Evolutionary conservation across 345 rosid genomes (phyloP).

Genomic region (Odontarrhena argentea): DNA sequence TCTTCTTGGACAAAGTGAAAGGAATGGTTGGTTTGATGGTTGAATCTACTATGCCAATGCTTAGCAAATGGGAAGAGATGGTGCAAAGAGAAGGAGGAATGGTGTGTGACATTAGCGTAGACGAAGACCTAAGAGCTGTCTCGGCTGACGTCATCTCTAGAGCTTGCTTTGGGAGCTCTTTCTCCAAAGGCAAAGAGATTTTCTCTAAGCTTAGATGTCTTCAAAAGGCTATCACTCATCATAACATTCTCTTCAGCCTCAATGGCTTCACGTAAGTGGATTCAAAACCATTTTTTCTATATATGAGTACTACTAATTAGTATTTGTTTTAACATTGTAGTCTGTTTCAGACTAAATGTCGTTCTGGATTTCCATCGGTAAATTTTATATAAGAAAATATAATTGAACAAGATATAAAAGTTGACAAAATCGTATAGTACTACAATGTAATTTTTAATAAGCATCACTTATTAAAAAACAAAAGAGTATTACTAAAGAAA

Average conservation of each 20-base stretch:
- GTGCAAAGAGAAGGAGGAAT: constrained; percentile 36
- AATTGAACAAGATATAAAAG: no score
- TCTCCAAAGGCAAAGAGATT: constrained; percentile 56
- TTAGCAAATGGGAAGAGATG: constrained; percentile 57
- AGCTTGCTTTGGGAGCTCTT: constrained; percentile 64
- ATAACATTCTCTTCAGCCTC: constrained; percentile 42
- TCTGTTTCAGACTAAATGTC: no score
- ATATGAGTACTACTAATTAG: no score
- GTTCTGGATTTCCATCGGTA: no score
- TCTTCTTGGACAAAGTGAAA: constrained; percentile 75
- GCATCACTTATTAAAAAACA: no score
- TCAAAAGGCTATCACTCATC: constrained; percentile 50
- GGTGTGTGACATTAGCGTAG: constrained; percentile 52
- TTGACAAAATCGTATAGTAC: no score
- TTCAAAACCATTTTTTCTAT: background rate
- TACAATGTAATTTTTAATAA: no score
- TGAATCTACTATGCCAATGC: constrained; percentile 49
- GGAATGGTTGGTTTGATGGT: constrained; percentile 74
- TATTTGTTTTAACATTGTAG: no score
- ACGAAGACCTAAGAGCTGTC: constrained; percentile 49
- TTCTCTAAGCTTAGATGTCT: constrained; percentile 59
- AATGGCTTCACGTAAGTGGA: constrained; percentile 44
- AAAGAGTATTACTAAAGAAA: background rate
- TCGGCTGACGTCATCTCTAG: constrained; percentile 69
- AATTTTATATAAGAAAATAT: no score